These are phyloP conservation scores for Tuber magnatum DNA, from an alignment of 495 filamentous ascomycete species.

Conservation along the genomic window DNA sequence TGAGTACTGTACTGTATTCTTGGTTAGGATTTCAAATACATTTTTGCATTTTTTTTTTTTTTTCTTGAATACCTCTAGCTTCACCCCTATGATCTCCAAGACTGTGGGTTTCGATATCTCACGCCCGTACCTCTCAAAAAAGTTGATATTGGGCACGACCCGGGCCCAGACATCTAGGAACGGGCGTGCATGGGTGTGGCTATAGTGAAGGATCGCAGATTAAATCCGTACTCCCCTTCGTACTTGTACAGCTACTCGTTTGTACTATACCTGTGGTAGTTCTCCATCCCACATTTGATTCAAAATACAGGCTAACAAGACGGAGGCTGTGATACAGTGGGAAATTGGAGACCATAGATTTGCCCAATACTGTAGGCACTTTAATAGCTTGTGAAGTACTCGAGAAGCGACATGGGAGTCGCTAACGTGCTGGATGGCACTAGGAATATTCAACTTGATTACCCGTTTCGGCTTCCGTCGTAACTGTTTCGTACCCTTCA, in stretches of 20 bases:
- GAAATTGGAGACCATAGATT: background rate
- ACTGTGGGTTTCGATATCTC: background rate
- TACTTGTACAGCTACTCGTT: background rate
- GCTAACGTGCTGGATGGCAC: background rate
- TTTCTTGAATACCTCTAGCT: background rate
- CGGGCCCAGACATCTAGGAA: background rate
- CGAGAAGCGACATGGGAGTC: background rate
- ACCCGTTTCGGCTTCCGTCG: background rate
- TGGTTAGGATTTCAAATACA: background rate
- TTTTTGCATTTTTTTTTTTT: too few relatives aligned
- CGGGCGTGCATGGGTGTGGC: background rate
- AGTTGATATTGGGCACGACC: background rate
- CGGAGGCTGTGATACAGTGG: background rate
- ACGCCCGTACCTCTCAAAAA: background rate
- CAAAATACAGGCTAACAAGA: background rate
- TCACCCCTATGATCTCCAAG: background rate
- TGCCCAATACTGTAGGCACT: background rate
- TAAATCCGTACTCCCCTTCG: background rate
- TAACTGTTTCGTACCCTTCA: background rate
- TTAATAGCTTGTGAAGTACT: background rate
- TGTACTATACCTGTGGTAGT: background rate
- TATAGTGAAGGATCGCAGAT: background rate
- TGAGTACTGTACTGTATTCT: background rate
- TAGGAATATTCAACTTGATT: background rate
- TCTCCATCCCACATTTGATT: background rate